A percentile compares a stretch with the other conserved stretches of the same genome.
phyloP scores from a whole-genome alignment of 768 basidiomycete genomes.

The Termitomyces sp. region DNA sequence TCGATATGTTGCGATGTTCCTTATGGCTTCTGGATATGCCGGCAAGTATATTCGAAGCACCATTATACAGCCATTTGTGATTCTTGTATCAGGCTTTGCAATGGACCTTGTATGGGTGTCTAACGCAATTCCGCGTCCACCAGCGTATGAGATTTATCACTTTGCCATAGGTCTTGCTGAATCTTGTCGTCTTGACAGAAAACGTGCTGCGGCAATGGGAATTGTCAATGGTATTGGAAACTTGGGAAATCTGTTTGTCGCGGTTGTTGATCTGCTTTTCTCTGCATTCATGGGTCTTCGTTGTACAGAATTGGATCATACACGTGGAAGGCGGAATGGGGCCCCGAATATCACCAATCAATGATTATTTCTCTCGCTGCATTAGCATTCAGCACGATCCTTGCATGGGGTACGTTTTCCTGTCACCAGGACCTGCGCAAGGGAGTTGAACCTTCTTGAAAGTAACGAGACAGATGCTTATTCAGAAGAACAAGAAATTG shows the following conservation, averaged over 20 bases:
- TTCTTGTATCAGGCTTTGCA: slow-evolving; percentile 25
- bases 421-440: not conserved
- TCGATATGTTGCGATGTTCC: slow-evolving; percentile 57
- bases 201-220: slow-evolving; percentile 52
- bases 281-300: not conserved
- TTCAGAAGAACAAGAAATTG: slow-evolving; percentile 44
- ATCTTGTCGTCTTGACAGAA: slow-evolving; percentile 19
- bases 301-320: slow-evolving; percentile 50
- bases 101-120: slow-evolving; percentile 59
- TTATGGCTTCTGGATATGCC: slow-evolving; percentile 54
- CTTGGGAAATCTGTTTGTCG: slow-evolving; percentile 49
- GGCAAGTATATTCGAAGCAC: slow-evolving; percentile 16
- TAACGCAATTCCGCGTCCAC: slow-evolving; percentile 55
- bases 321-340: slow-evolving; percentile 57
- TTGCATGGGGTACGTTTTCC: slow-evolving; percentile 23
- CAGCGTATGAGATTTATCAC: slow-evolving; percentile 29
- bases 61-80: not conserved
- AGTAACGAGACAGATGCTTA: slow-evolving; percentile 43
- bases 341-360: slow-evolving; percentile 56
- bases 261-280: not conserved
- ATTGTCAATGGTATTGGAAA: slow-evolving; percentile 56
- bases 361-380: slow-evolving; percentile 45
- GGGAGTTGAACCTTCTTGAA: not conserved
- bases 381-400: slow-evolving; percentile 26
- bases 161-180: not conserved